phyloP scores from a whole-genome alignment of 148 eudicot species.

The Mesembryanthemum crystallinum region DNA sequence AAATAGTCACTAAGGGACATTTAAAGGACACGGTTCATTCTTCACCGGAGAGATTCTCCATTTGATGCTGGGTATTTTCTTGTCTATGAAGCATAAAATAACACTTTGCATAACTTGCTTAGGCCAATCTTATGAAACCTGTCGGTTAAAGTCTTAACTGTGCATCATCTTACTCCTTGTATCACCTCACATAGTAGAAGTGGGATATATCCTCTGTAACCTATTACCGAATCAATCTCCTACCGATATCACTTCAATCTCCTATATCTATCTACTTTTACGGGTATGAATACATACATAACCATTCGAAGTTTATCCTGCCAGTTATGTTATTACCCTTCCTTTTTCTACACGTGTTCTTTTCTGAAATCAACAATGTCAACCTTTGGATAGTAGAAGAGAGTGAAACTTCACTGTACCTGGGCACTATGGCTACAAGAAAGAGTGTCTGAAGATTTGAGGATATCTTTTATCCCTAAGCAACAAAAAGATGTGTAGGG shows the following conservation, averaged over 20 bases:
- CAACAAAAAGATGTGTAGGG: constrained; percentile 20
- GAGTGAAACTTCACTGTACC: not conserved
- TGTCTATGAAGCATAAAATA: not conserved
- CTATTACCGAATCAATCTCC: not conserved
- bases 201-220: not conserved
- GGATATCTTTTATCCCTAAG: constrained; percentile 15
- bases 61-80: not conserved
- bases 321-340: not conserved
- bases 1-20: constrained; percentile 1
- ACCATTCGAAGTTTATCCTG: not conserved
- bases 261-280: not conserved
- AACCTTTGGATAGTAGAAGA: not conserved
- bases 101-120: too few relatives aligned
- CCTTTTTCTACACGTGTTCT: not conserved
- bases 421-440: constrained; percentile 1
- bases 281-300: not conserved
- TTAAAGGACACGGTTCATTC: constrained; percentile 14
- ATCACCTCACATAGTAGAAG: not conserved
- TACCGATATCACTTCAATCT: not conserved
- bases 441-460: constrained; percentile 21
- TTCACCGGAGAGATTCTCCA: constrained; percentile 22
- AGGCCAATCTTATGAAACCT: too few relatives aligned
- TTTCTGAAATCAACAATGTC: not conserved
- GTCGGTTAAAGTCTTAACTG: not conserved
- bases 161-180: not conserved